Evolutionary conservation across 2,329 filamentous ascomycete species (phyloP).

Genomic region (Beauveria australis): DNA sequence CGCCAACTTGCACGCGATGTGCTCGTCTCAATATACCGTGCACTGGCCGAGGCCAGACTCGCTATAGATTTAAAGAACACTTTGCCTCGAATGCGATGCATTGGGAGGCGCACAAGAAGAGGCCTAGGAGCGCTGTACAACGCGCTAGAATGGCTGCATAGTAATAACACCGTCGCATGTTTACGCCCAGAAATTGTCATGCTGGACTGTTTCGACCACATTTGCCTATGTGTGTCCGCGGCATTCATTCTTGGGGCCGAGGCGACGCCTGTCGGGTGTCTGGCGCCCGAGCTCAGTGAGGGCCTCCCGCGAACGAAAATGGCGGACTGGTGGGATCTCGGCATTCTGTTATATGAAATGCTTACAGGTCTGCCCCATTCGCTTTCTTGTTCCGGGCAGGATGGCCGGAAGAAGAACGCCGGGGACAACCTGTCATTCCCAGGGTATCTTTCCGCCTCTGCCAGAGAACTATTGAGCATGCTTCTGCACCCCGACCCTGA

Average conservation of each 20-base stretch:
- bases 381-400: background rate
- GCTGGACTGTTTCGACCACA: background rate
- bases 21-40: background rate
- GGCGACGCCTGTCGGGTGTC: background rate
- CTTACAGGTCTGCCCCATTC: background rate
- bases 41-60: background rate
- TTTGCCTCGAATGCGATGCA: background rate
- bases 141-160: conserved; percentile 1
- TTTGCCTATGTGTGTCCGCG: background rate
- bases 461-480: background rate
- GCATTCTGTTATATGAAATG: background rate
- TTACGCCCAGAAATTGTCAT: background rate
- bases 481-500: background rate
- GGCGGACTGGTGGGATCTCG: conserved; percentile 1
- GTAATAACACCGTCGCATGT: background rate
- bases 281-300: background rate
- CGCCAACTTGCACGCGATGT: background rate
- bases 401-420: background rate
- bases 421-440: background rate
- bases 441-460: background rate
- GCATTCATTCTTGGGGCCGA: background rate
- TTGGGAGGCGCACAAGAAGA: background rate
- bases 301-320: background rate
- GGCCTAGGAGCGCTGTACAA: background rate
- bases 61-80: background rate